phyloP scores from a whole-genome alignment of 345 rosid species.

The Rhizophora mangle region DNA sequence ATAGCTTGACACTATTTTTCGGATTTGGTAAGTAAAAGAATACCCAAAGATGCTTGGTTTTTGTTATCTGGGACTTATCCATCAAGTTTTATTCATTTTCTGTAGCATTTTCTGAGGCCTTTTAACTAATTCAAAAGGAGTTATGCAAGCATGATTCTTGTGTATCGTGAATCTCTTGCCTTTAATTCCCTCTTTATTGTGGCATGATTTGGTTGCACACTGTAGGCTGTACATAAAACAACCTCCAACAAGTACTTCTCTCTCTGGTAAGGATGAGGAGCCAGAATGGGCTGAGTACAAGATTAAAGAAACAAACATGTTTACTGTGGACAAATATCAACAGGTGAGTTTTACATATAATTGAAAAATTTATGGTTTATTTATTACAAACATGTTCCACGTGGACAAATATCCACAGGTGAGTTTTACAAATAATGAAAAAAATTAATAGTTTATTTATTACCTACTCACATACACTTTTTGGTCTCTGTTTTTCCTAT shows the following conservation, averaged over 20 bases:
- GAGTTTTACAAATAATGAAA: slow-evolving; percentile 26
- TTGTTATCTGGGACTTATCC: background rate
- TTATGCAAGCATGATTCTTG: too few relatives aligned
- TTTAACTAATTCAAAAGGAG: background rate
- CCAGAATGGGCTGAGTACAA: slow-evolving; percentile 89
- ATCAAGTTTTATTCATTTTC: background rate
- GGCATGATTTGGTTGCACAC: slow-evolving; percentile 7
- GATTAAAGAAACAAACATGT: slow-evolving; percentile 89
- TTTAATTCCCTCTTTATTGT: background rate
- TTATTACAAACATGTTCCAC: slow-evolving; percentile 62
- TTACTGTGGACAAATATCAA: slow-evolving; percentile 86
- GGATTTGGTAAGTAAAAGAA: too few relatives aligned
- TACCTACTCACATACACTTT: background rate
- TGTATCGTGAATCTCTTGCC: background rate
- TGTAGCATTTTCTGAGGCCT: background rate
- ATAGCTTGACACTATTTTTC: too few relatives aligned
- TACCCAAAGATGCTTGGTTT: background rate
- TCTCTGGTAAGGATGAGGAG: slow-evolving; percentile 56
- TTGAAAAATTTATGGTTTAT: slow-evolving; percentile 10
- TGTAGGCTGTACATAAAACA: slow-evolving; percentile 81
- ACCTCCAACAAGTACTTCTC: slow-evolving; percentile 49
- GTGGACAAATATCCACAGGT: slow-evolving; percentile 92
- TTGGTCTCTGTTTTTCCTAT: slow-evolving; percentile 25
- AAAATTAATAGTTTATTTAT: background rate
- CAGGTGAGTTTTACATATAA: slow-evolving; percentile 51